Percentiles rank a stretch among this genome's conserved stretches.
phyloP scores from a whole-genome alignment of 1,284 basidiomycete species.

The Irpex rosettiformis region DNA sequence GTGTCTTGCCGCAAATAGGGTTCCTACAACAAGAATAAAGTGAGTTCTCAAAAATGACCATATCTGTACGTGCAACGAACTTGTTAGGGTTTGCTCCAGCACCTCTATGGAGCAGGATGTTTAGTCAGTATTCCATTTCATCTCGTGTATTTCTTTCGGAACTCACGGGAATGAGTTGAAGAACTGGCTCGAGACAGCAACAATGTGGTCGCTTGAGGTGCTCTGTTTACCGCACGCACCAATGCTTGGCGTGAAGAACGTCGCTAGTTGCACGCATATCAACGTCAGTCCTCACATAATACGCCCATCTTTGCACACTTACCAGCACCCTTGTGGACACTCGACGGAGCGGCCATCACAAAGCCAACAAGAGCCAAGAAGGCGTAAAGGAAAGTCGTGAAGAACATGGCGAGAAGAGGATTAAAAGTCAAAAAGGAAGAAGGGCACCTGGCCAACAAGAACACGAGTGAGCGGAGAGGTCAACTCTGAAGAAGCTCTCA shows the following conservation, averaged over 20 bases:
- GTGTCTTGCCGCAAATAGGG: constrained; percentile 24
- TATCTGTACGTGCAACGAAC: neutral
- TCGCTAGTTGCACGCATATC: neutral
- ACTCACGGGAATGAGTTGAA: constrained; percentile 23
- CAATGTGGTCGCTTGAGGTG: constrained; percentile 23
- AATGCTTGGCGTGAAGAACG: neutral
- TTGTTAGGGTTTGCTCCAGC: constrained; percentile 21
- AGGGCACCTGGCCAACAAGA: constrained; percentile 6
- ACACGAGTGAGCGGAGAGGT: constrained; percentile 10
- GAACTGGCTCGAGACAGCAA: constrained; percentile 25
- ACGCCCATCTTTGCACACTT: neutral
- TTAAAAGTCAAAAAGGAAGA: constrained; percentile 1
- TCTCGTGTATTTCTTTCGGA: neutral
- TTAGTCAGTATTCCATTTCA: neutral
- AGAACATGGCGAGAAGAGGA: constrained; percentile 6
- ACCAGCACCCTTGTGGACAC: constrained; percentile 4
- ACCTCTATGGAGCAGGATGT: constrained; percentile 6
- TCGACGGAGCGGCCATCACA: constrained; percentile 1
- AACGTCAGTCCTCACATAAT: too few relatives aligned
- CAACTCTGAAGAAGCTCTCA: constrained; percentile 9
- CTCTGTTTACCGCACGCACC: neutral
- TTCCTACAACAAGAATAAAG: constrained; percentile 7
- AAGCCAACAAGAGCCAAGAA: constrained; percentile 5
- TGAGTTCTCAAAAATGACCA: neutral
- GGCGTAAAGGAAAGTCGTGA: constrained; percentile 3